Conservation (phyloP, 495 filamentous ascomycete genomes). For the Podospora comata region DNA sequence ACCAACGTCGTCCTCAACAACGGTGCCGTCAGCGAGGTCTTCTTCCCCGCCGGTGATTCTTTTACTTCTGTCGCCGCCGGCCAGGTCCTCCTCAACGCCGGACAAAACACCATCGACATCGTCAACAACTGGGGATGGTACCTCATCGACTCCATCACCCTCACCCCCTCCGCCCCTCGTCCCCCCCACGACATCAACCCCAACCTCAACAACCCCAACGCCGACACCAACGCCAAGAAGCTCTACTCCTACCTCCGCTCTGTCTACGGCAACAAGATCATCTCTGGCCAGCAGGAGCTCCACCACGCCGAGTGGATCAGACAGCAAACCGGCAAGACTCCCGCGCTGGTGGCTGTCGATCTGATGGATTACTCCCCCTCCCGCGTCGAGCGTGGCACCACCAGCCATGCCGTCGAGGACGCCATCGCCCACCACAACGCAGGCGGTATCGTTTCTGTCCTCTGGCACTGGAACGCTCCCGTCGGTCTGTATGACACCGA, state of each 20-base stretch:
- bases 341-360: slow-evolving; percentile 43
- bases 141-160: slow-evolving; percentile 43
- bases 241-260: slow-evolving; percentile 39
- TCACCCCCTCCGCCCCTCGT: slow-evolving; percentile 37
- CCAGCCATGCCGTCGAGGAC: slow-evolving; percentile 42
- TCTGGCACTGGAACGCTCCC: slow-evolving; percentile 48
- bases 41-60: slow-evolving; percentile 27
- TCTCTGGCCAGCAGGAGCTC: slow-evolving; percentile 49
- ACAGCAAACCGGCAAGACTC: slow-evolving; percentile 44
- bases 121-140: slow-evolving; percentile 51
- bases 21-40: slow-evolving; percentile 40
- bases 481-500: slow-evolving; percentile 38
- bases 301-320: slow-evolving; percentile 37
- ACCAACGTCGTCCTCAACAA: slow-evolving; percentile 43
- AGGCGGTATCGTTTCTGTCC: slow-evolving; percentile 45
- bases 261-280: slow-evolving; percentile 46
- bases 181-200: slow-evolving; percentile 38
- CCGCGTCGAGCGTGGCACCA: slow-evolving; percentile 40
- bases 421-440: slow-evolving; percentile 40
- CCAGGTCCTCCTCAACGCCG: slow-evolving; percentile 42
- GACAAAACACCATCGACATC: slow-evolving; percentile 43
- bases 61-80: slow-evolving; percentile 38
- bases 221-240: slow-evolving; percentile 25
- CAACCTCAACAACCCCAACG: slow-evolving; percentile 30
- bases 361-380: slow-evolving; percentile 49